Conservation (phyloP, 192 early-diverging fungal genomes). For the Coemansia reversa region DNA sequence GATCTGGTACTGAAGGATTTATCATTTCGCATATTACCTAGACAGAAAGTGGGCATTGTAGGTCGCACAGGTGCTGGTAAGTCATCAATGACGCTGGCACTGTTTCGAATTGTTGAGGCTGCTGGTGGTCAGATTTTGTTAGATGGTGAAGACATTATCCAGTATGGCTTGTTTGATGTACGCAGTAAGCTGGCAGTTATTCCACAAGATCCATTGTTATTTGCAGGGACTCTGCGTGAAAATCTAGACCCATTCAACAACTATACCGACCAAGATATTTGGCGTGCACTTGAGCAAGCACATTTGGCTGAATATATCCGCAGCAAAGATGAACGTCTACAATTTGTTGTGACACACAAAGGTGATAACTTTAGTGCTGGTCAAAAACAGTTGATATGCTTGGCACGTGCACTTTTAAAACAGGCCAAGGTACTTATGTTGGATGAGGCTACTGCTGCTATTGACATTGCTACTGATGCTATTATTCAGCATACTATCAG, state of each 20-base stretch:
- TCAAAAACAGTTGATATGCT: conserved; percentile 79
- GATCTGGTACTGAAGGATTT: conserved; percentile 51
- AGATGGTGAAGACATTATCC: conserved; percentile 74
- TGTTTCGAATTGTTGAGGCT: conserved; percentile 76
- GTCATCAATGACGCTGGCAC: conserved; percentile 66
- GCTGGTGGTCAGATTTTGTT: conserved; percentile 66
- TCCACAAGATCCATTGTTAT: conserved; percentile 75
- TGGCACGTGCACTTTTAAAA: conserved; percentile 75
- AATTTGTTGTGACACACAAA: conserved; percentile 44
- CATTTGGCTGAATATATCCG: conserved; percentile 37
- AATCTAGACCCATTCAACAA: conserved; percentile 81
- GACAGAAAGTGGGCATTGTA: conserved; percentile 42
- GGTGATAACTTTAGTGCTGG: conserved; percentile 80
- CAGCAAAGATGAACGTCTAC: conserved; percentile 26
- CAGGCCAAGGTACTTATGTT: conserved; percentile 64
- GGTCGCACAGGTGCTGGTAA: conserved; percentile 72
- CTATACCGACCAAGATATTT: conserved; percentile 66
- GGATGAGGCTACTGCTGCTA: conserved; percentile 65
- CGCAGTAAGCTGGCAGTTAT: conserved; percentile 73
- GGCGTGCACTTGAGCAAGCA: conserved; percentile 65
- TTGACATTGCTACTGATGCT: conserved; percentile 52
- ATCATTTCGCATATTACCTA: conserved; percentile 38
- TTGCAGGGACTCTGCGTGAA: conserved; percentile 70
- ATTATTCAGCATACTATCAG: conserved; percentile 65
- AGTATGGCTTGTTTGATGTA: conserved; percentile 72